Base-by-base conservation (phyloP, 768 basidiomycete species). In the Mycena latifolia region DNA sequence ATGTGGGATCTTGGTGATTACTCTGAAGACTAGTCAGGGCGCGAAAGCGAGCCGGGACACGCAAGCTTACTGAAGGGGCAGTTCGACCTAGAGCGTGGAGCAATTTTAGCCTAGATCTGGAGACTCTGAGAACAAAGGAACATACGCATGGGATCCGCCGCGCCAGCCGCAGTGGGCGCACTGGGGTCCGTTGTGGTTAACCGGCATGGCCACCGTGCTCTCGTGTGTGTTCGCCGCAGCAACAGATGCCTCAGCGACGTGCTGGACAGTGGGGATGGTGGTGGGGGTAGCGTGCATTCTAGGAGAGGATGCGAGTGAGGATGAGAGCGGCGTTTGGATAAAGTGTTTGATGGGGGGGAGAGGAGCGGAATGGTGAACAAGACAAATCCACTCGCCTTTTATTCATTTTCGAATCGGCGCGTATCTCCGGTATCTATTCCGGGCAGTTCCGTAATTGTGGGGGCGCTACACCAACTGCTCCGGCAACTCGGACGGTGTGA, bases 81-180 rank as follows among this genome's bases (percentile, higher is more conserved):
- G 61, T 62, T 62, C 10, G 31, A 24, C 17, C 61, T 62, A 14
- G 10, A 17, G 15, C 12, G 7, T 6, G 12, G 17, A 2, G 46
- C 12, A 54, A 24, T 27, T n/a, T 31, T 15, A 18, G 47, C 7
- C 15, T 15, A 33, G 6, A 56, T 25, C 15, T 35, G 33, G 41
- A 18, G 37, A 18, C 5, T 17, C 37, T 39, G 15, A 3, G 20
- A 33, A 20, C 14, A 22, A 53, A 20, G 27, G 27, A 37, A 64
- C 55, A 24, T 18, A 61, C 59, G 57, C 65, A 17, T 67, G 65
- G 18, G 35, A 47, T 48, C 80, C 74, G 41, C 89, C 90, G 71
- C 91, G 88, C 82, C 83, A 89, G 70, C 90, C 90, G 68, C 91
- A 92, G 75, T 91, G 89, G 82, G 89, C 91, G 80, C 91, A 92